Base-by-base conservation (phyloP, 139 green algal species). In the Ettlia oleoabundans region DNA sequence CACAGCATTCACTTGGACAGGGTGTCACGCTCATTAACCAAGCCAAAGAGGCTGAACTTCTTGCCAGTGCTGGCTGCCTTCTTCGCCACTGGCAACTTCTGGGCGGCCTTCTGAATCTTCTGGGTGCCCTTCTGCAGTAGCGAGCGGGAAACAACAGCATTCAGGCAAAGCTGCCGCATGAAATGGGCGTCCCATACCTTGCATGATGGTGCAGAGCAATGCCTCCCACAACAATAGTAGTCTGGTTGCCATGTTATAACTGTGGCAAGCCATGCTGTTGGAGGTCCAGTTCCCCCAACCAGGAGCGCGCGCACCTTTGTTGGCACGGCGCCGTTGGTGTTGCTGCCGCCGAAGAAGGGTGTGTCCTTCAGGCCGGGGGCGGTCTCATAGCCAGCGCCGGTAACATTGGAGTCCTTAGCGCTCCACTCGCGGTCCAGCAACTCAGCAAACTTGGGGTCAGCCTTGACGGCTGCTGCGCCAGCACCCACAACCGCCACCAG, bases 291-390 rank as follows among this genome's bases (percentile, higher is more conserved):
- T n/a, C 47, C 47, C 15, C 47, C 47, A 58, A 58, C 47, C 47
- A 58, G 10, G 47, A 58, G 15, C n/a, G n/a, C n/a, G 24, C 61
- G 7, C 53, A 75, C 73, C 69, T 82, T 82, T 18, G 10, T 52
- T 10, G 52, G 42, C 33, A 19, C 55, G 38, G 58, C n/a, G 62
- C 58, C 71, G n/a, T 35, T 65, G 78, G 71, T 70, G 51, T 72
- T 79, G 72, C 51, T 80, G 74, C 75, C 82, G 51, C 82, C 82
- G 35, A 52, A 87, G 64, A 87, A 80, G 61, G 82, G 82, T 58
- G 75, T 84, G 64, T 87, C 82, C 65, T 87, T 87, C 13, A 87
- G 63, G 33, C 62, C 47, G 52, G 72, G 73, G 32, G 73, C 53
- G 26, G 74, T 72, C 52, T 87, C 83, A 51, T 87, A 87, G 65